Percentiles rank a stretch among this genome's conserved stretches.
phyloP scores from a whole-genome alignment of 345 rosid genomes.

The Raphanus raphanistrum region DNA sequence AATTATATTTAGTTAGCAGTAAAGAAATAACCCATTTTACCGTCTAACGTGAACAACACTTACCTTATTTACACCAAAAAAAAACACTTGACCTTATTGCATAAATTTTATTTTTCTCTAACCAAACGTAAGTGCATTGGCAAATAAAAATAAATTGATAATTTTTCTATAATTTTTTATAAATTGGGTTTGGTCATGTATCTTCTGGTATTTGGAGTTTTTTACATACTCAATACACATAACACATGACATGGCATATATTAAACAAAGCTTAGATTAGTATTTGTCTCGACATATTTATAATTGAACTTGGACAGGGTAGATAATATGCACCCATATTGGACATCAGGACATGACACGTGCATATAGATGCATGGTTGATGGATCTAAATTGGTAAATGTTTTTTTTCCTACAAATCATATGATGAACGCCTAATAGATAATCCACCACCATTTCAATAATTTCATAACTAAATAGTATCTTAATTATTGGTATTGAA shows the following conservation, averaged over 20 bases:
- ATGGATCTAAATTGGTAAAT: conserved; percentile 21
- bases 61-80: no score
- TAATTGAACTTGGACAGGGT: not conserved
- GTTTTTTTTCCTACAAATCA: conserved; percentile 15
- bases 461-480: not conserved
- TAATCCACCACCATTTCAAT: conserved; percentile 1
- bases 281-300: not conserved
- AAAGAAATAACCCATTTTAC: not conserved
- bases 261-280: not conserved
- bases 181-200: not conserved
- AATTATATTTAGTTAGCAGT: not conserved
- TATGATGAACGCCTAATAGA: not conserved
- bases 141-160: not conserved
- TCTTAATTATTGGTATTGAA: not conserved
- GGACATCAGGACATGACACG: conserved; percentile 27
- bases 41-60: not conserved
- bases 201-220: not conserved
- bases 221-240: not conserved
- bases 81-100: not conserved
- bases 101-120: no score
- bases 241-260: not conserved
- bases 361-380: conserved; percentile 12
- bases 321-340: conserved; percentile 1
- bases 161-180: not conserved
- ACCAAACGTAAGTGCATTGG: not conserved